A percentile compares a stretch with the other conserved stretches of the same genome.
phyloP scores from a whole-genome alignment of 176 grass and related monocot genomes.

The Musa schizocarpa region DNA sequence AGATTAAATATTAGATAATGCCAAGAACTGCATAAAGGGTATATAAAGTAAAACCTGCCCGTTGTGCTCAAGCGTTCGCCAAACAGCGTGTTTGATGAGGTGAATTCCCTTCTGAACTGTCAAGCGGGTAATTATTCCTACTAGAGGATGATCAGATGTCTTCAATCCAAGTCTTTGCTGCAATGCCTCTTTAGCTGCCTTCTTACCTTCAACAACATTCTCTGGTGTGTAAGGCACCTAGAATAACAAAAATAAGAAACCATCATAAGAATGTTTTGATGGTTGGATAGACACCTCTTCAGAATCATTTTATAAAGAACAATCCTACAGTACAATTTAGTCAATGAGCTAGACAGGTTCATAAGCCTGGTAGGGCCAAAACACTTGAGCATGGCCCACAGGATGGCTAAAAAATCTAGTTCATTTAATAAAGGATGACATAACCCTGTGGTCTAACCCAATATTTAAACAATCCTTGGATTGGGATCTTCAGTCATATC shows the following conservation, averaged over 20 bases:
- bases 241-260: conserved; percentile 8
- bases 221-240: conserved; percentile 75
- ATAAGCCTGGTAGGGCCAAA: no score
- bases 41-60: conserved; percentile 49
- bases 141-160: conserved; percentile 55
- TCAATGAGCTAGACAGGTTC: no score
- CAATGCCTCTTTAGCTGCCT: conserved; percentile 72
- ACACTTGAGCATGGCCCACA: no score
- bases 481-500: no score
- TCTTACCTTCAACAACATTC: conserved; percentile 84
- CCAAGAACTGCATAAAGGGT: background rate
- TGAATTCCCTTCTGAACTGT: conserved; percentile 97
- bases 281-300: no score
- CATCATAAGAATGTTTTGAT: background rate
- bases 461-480: no score
- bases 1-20: background rate
- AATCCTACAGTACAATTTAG: no score
- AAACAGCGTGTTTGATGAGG: conserved; percentile 89
- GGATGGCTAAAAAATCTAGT: no score
- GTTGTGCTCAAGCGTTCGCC: conserved; percentile 53
- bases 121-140: conserved; percentile 80
- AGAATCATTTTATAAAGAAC: no score
- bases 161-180: conserved; percentile 70
- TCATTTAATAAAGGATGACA: no score
- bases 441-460: no score